These are phyloP conservation scores for Inonotus obliquus DNA, from an alignment of 1,284 basidiomycete species.

Conservation along the genomic window DNA sequence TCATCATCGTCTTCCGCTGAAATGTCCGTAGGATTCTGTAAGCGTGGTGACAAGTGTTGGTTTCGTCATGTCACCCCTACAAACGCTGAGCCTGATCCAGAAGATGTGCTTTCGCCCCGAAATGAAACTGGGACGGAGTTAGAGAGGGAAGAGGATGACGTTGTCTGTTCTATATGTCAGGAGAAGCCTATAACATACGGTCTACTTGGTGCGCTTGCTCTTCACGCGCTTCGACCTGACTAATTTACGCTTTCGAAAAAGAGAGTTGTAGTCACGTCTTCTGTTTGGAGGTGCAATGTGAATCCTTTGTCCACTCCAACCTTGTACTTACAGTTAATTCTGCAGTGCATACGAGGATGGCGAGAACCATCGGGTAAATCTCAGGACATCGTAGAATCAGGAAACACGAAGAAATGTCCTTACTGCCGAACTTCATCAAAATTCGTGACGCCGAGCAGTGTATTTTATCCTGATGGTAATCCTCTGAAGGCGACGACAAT, in stretches of 20 bases:
- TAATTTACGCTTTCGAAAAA: conserved; percentile 26
- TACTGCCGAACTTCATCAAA: conserved; percentile 60
- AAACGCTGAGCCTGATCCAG: conserved; percentile 23
- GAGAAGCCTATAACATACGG: conserved; percentile 66
- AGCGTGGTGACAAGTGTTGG: conserved; percentile 64
- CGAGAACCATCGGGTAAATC: conserved; percentile 52
- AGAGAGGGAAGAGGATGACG: conserved; percentile 32
- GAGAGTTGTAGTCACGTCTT: conserved; percentile 70
- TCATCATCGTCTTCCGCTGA: background rate
- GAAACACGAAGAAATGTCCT: conserved; percentile 67
- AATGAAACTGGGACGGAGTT: conserved; percentile 27
- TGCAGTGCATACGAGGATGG: conserved; percentile 71
- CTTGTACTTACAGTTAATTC: background rate
- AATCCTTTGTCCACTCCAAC: background rate
- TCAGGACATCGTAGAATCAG: conserved; percentile 45
- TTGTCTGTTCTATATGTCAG: conserved; percentile 62
- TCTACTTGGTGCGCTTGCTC: conserved; percentile 46
- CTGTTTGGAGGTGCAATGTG: conserved; percentile 52
- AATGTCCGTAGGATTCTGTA: conserved; percentile 51
- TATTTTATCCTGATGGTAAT: conserved; percentile 52
- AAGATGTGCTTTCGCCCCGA: background rate
- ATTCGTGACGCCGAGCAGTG: conserved; percentile 65
- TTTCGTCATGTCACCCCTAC: conserved; percentile 47
- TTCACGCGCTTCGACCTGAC: background rate
- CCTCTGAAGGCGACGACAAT: conserved; percentile 46